Base-by-base conservation (phyloP, 1,284 basidiomycete genomes). In the Lentinula novae-zelandiae region DNA sequence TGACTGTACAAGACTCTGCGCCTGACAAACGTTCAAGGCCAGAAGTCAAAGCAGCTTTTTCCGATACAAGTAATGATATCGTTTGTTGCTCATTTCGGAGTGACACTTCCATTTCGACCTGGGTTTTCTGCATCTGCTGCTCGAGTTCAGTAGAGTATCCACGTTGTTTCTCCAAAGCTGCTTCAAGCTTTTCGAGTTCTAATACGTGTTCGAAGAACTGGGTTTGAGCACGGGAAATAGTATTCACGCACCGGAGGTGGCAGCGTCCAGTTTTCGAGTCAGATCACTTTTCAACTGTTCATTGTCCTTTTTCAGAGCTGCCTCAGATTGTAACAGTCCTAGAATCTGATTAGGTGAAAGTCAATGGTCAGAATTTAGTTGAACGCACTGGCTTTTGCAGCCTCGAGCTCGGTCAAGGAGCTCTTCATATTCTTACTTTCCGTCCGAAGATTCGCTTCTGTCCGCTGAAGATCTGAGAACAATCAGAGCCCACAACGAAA, bases 11-110 rank as follows among this genome's bases (percentile, higher is more conserved):
- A 39, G 76, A 72, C 66, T 86, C 82, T 12, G 78, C 68, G 49
- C 73, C 77, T 57, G 82, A 78, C 49, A 84, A 64, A 52, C 78
- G 78, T 64, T 85, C 79, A 36, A 87, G 67, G 36, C 85, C 81
- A 13, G 81, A 70, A 17, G 75, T 74, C 38, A 91, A 73, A 8
- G 82, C 78, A 10, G 82, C 80, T 71, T 90, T 91, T 69, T 91
- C 89, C 2, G 84, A 82, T 36, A 91, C 88, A 5, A 92, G 76
- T 27, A 86, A 69, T 39, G 84, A 77, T 57, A 92, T 88, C 0
- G 85, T 86, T 64, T 83, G 82, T 63, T 82, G 82, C 64, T 86
- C 84, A 65, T 80, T 87, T 66, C 82, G 75, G 36, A 80, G 70
- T 38, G 72, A 66, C 4, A 63, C 64, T 57, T 73, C 72, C 48